Conservation (phyloP, 441 rosid species). For the Populus hybrid region DNA sequence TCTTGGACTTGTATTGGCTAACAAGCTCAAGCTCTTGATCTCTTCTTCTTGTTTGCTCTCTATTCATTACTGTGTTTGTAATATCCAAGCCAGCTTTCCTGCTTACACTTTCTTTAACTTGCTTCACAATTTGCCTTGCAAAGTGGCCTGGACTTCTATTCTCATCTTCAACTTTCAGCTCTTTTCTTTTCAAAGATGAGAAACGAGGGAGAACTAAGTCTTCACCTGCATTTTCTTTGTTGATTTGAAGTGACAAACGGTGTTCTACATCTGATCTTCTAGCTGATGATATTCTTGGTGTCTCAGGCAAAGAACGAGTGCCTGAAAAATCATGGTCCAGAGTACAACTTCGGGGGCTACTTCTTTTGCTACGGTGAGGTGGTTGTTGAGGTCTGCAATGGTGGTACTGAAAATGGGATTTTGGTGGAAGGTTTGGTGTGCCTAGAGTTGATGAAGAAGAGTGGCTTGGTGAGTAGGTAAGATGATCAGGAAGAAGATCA, state of each 20-base stretch:
- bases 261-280: constrained; percentile 74
- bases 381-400: constrained; percentile 15
- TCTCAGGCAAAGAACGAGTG: constrained; percentile 74
- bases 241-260: constrained; percentile 75
- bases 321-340: constrained; percentile 39
- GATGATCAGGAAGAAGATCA: constrained; percentile 68
- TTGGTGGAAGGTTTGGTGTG: constrained; percentile 28
- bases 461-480: constrained; percentile 25
- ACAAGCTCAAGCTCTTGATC: constrained; percentile 30
- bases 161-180: constrained; percentile 47
- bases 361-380: constrained; percentile 22
- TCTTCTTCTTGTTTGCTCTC: constrained; percentile 33
- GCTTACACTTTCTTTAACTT: constrained; percentile 62
- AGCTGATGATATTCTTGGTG: constrained; percentile 69
- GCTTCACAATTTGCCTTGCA: constrained; percentile 66
- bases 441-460: constrained; percentile 43
- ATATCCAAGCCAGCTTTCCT: constrained; percentile 66
- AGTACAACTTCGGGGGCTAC: constrained; percentile 26
- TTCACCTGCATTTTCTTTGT: constrained; percentile 60
- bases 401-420: constrained; percentile 22
- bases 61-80: constrained; percentile 57
- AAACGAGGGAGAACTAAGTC: constrained; percentile 44
- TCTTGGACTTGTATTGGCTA: constrained; percentile 38
- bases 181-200: constrained; percentile 40
- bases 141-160: constrained; percentile 47